Base-by-base conservation (phyloP, 2,329 filamentous ascomycete species). In the Pseudogymnoascus destructans region DNA sequence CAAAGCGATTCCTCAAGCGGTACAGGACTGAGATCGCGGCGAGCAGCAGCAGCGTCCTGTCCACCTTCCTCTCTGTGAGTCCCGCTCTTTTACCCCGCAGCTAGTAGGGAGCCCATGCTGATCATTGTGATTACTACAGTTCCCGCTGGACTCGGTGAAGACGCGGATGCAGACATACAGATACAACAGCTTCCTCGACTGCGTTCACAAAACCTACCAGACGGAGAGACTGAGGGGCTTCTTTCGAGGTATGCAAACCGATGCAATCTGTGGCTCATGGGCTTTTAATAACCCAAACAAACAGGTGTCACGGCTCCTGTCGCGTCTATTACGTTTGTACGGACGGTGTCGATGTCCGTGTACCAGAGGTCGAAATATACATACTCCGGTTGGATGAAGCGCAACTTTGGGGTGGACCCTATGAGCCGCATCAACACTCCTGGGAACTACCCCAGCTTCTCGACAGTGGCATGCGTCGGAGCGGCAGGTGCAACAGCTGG, bases 151-250 rank as follows among this genome's bases (percentile, higher is more conserved):
- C 71, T 92, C 89, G 66, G 85, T 92, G 70, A 95, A 95, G 76
- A 91, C 87, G 59, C 86, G 89, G 67, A 89, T 93, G 82, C 89
- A 95, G 75, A 87, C 86, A 64, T 92, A 93, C 72, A 82, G 86
- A 63, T 91, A 87, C 73, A 77, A 79, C 64, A 87, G 80, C 64
- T 89, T 87, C 71, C 72, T 79, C 68, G 84, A 89, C 70, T 91
- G 87, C 69, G 81, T 90, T 57, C 78, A 77, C 61, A 79, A 87
- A 64, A 92, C 88, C 8, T 93, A 93, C 72, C 78, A 76, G 60
- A 82, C 77, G 5, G 89, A 93, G 73, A 85, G 85, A 32, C 71
- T 84, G 36, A 75, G 78, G 55, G 87, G 89, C 23, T 95, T 95
- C 75, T 93, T 92, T 73, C 79, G 88, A 71, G 89, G 87, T 87